These are phyloP conservation scores for Phytophthora europaea DNA, from an alignment of 352 stramenopile species.

Conservation along the genomic window DNA sequence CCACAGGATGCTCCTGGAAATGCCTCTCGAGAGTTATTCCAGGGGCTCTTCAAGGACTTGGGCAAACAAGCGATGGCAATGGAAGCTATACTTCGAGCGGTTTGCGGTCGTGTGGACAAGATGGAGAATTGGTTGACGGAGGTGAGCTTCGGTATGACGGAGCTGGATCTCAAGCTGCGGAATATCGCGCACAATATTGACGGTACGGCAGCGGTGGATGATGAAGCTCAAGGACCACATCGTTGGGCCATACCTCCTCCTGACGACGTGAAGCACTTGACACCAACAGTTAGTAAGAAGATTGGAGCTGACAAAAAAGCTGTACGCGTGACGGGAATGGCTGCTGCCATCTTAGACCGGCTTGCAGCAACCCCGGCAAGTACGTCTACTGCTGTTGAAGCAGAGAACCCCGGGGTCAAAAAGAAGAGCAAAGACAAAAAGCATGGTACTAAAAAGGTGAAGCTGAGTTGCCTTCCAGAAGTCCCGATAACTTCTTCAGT, in stretches of 20 bases:
- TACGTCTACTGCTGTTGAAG: slow-evolving; percentile 10
- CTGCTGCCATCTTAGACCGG: slow-evolving; percentile 67
- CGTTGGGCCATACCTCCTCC: slow-evolving; percentile 58
- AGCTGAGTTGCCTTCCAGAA: slow-evolving; percentile 11
- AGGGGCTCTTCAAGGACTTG: slow-evolving; percentile 76
- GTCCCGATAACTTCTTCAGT: background rate
- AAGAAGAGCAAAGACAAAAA: slow-evolving; percentile 46
- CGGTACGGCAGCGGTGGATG: slow-evolving; percentile 73
- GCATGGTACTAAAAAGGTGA: slow-evolving; percentile 33
- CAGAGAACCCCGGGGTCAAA: slow-evolving; percentile 25
- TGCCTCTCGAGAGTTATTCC: slow-evolving; percentile 68
- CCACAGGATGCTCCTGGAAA: slow-evolving; percentile 20
- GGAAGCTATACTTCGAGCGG: slow-evolving; percentile 69
- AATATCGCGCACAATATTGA: slow-evolving; percentile 90
- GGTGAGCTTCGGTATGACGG: slow-evolving; percentile 79
- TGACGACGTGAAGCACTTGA: slow-evolving; percentile 32
- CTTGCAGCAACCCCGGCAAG: slow-evolving; percentile 33
- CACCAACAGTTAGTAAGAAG: slow-evolving; percentile 63
- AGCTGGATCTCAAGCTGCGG: slow-evolving; percentile 77
- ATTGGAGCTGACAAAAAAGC: slow-evolving; percentile 58
- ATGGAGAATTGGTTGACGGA: slow-evolving; percentile 81
- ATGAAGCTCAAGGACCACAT: slow-evolving; percentile 44
- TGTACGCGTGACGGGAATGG: slow-evolving; percentile 70
- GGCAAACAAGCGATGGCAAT: slow-evolving; percentile 83
- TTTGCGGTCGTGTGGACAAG: slow-evolving; percentile 82